Percentiles rank a stretch among this genome's conserved stretches.
Conservation (phyloP, 768 basidiomycete species). For the Dictyophora rubrovolvata region DNA sequence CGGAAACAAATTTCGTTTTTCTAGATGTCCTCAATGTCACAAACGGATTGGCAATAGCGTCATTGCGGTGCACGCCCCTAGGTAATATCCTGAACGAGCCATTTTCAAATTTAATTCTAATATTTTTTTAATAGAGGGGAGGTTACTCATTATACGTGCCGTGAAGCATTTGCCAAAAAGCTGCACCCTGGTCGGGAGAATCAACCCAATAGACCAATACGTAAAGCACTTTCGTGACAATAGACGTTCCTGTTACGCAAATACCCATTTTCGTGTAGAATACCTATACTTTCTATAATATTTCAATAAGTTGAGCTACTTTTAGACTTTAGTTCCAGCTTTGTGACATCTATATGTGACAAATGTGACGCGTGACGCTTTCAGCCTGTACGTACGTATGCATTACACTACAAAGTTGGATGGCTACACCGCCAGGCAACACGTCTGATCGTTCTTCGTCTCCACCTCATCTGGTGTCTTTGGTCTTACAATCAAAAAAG, state of each 20-base stretch:
- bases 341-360: not conserved
- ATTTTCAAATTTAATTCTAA: not conserved
- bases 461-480: conserved; percentile 47
- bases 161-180: conserved; percentile 61
- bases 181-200: not conserved
- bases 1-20: conserved; percentile 5
- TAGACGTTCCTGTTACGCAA: not conserved
- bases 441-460: conserved; percentile 5
- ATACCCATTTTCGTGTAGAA: no score
- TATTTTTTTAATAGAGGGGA: conserved; percentile 53
- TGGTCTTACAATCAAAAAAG: conserved; percentile 75
- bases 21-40: conserved; percentile 90
- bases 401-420: no score
- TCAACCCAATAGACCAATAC: not conserved
- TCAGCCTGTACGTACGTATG: not conserved
- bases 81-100: conserved; percentile 32
- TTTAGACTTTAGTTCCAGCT: not conserved
- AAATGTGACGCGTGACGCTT: not conserved
- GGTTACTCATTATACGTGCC: conserved; percentile 94
- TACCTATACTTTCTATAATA: not conserved
- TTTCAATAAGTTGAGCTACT: not conserved
- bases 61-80: conserved; percentile 86
- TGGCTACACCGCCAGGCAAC: conserved; percentile 31
- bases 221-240: not conserved
- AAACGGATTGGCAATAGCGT: conserved; percentile 89